Conservation (phyloP, 2,329 filamentous ascomycete genomes). For the Pseudopyricularia cyperi region DNA sequence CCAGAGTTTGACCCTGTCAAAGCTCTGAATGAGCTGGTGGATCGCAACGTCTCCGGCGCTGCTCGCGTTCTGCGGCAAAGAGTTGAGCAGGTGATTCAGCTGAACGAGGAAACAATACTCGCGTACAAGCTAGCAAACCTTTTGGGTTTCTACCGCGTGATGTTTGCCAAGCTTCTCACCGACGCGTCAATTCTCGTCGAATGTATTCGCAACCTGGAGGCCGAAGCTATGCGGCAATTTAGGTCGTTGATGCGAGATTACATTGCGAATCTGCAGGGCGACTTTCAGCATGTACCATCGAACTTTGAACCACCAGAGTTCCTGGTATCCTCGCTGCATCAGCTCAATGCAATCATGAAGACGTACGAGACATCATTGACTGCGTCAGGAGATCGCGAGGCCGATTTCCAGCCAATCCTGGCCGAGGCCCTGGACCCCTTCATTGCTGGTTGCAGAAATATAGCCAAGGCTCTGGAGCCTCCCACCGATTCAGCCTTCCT, state of each 20-base stretch:
- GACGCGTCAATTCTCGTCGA: constrained; percentile 55
- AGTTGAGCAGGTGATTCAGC: constrained; percentile 82
- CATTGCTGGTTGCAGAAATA: constrained; percentile 58
- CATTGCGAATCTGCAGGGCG: constrained; percentile 58
- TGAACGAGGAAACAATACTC: constrained; percentile 77
- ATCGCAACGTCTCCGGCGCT: constrained; percentile 71
- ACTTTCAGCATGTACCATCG: constrained; percentile 56
- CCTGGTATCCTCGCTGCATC: constrained; percentile 65
- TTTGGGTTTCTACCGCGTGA: constrained; percentile 75
- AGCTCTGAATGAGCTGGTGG: constrained; percentile 75
- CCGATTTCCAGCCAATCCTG: constrained; percentile 63
- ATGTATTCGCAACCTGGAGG: constrained; percentile 54
- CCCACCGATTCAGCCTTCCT: constrained; percentile 56
- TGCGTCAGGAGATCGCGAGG: constrained; percentile 41
- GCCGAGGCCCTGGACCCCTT: constrained; percentile 78
- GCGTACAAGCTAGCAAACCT: constrained; percentile 87
- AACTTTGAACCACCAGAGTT: constrained; percentile 72
- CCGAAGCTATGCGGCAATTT: constrained; percentile 72
- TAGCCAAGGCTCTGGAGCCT: constrained; percentile 46
- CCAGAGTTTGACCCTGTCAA: constrained; percentile 64
- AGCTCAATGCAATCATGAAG: constrained; percentile 66
- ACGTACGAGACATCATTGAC: constrained; percentile 76
- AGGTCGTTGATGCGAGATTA: constrained; percentile 69
- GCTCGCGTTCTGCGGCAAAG: constrained; percentile 76
- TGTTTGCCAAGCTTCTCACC: constrained; percentile 70